Percentiles rank a stretch among this genome's conserved stretches.
phyloP scores from a whole-genome alignment of 2,329 filamentous ascomycete species.

The Trichoderma atroviride region DNA sequence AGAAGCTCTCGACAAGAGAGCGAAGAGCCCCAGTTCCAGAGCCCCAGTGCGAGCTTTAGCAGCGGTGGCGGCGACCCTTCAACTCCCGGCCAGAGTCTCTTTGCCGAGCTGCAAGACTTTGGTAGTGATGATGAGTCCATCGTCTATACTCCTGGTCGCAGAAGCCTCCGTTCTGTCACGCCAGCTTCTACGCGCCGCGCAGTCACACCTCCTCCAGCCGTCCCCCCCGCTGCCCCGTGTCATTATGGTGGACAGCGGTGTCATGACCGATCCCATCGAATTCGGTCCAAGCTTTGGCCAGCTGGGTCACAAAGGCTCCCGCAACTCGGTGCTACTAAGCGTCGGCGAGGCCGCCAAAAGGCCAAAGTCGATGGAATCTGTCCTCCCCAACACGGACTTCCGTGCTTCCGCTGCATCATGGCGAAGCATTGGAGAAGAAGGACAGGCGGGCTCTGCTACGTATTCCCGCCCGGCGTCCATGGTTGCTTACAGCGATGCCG shows the following conservation, averaged over 20 bases:
- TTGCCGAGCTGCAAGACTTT: conserved; percentile 85
- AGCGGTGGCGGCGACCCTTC: conserved; percentile 52
- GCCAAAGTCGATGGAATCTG: conserved; percentile 48
- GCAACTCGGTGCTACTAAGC: conserved; percentile 33
- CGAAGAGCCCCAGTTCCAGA: conserved; percentile 59
- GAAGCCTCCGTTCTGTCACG: conserved; percentile 51
- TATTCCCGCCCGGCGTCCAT: conserved; percentile 49
- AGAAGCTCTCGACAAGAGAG: conserved; percentile 61
- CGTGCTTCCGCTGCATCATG: conserved; percentile 33
- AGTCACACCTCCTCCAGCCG: conserved; percentile 50
- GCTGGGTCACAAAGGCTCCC: conserved; percentile 24
- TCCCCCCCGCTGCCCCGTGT: conserved; percentile 56
- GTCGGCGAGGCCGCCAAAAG: conserved; percentile 37
- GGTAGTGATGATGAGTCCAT: conserved; percentile 70
- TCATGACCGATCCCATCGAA: conserved; percentile 63
- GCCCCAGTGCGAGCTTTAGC: conserved; percentile 60
- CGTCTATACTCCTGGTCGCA: conserved; percentile 58
- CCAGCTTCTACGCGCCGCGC: conserved; percentile 51
- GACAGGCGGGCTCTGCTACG: conserved; percentile 25
- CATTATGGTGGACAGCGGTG: conserved; percentile 62
- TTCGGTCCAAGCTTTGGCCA: conserved; percentile 34
- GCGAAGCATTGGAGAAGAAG: conserved; percentile 33
- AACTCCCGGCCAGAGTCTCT: conserved; percentile 71
- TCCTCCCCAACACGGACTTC: conserved; percentile 37
- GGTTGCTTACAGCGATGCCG: conserved; percentile 56